These are phyloP conservation scores for Stephania yunnanensis DNA, from an alignment of 164 flowering plant species.

Conservation along the genomic window DNA sequence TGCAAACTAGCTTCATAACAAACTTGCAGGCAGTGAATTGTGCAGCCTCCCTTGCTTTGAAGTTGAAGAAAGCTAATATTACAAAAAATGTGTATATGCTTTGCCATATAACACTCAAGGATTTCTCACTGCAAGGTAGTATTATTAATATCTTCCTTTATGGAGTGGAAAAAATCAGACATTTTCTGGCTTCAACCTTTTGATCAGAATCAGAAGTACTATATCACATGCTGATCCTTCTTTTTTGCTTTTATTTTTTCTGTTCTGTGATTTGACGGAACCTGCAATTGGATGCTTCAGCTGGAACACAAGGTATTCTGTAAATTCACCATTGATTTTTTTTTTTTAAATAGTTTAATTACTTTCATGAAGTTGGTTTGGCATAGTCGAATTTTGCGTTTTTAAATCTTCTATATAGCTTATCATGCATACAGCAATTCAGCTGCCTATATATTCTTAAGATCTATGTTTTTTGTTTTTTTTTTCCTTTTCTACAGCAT, in stretches of 20 bases:
- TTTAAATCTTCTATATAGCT: neutral
- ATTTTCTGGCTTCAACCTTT: neutral
- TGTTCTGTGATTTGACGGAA: conserved; percentile 9
- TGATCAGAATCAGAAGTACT: neutral
- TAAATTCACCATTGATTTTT: neutral
- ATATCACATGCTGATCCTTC: neutral
- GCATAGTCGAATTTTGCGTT: neutral
- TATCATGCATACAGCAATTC: neutral
- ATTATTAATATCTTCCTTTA: conserved; percentile 4
- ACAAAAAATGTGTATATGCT: conserved; percentile 57
- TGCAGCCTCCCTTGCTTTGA: conserved; percentile 67
- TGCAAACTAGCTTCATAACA: conserved; percentile 86
- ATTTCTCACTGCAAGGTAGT: conserved; percentile 92
- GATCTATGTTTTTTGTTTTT: neutral
- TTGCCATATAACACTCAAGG: conserved; percentile 83
- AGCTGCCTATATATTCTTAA: neutral
- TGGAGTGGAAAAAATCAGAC: neutral
- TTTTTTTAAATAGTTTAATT: neutral
- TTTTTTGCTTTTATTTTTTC: neutral
- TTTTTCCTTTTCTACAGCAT: neutral
- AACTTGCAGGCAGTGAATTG: conserved; percentile 95
- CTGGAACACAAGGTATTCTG: conserved; percentile 38
- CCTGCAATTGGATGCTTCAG: conserved; percentile 21
- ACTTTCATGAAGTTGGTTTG: neutral
- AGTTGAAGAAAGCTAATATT: conserved; percentile 62